A percentile compares a stretch with the other conserved stretches of the same genome.
Evolutionary conservation across 345 rosid species (phyloP).

Genomic region (Conringia planisiliqua): DNA sequence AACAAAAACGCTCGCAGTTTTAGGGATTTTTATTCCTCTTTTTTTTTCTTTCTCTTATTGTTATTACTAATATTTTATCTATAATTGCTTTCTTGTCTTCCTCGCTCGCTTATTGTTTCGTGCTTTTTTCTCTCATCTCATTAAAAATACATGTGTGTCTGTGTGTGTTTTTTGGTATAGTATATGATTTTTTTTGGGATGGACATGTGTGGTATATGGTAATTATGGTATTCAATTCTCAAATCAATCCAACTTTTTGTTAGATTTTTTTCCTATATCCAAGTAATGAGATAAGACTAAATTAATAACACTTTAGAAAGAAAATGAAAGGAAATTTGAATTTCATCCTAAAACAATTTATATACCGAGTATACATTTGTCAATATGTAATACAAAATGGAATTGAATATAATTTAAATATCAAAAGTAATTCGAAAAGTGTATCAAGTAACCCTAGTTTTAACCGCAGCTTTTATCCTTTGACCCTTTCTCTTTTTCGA

Average conservation of each 20-base stretch:
- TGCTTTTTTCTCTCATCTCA: neutral
- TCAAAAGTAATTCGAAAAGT: neutral
- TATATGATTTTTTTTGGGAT: neutral
- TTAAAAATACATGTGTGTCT: neutral
- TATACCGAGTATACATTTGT: too few relatives aligned
- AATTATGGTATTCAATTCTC: neutral
- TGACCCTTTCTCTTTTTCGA: slow-evolving; percentile 2
- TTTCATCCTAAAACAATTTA: too few relatives aligned
- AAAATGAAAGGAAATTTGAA: neutral
- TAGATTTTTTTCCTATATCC: neutral
- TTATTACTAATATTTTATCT: neutral
- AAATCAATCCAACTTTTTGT: neutral
- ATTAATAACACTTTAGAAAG: neutral
- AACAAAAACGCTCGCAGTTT: slow-evolving; percentile 33
- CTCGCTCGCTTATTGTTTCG: slow-evolving; percentile 17
- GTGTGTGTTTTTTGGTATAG: neutral
- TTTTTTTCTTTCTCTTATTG: neutral
- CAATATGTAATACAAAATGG: too few relatives aligned
- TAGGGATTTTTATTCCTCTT: slow-evolving; percentile 7
- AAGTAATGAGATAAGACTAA: neutral
- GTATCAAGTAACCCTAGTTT: slow-evolving; percentile 12
- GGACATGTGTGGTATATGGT: neutral
- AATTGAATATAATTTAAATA: too few relatives aligned
- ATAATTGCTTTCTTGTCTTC: slow-evolving; percentile 23
- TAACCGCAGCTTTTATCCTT: slow-evolving; percentile 14